Percentiles rank a stretch among this genome's conserved stretches.
phyloP scores from a whole-genome alignment of 371 early-diverging fungal genomes.

The Mucor plumbeus region DNA sequence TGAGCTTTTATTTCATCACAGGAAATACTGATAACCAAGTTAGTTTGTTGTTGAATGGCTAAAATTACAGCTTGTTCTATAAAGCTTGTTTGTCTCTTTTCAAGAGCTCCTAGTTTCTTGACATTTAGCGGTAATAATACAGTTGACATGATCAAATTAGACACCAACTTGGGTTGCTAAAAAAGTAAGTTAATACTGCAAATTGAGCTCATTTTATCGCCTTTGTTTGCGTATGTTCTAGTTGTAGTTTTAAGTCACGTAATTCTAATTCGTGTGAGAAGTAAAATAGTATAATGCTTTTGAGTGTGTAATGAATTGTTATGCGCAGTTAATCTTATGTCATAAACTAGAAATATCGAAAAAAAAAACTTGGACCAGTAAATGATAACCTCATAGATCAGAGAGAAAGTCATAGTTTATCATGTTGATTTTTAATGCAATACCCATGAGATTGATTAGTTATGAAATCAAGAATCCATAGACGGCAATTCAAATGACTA shows the following conservation, averaged over 20 bases:
- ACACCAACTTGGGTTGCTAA: neutral
- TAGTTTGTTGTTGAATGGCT: constrained; percentile 12
- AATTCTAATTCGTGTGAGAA: constrained; percentile 4
- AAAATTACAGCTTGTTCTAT: constrained; percentile 15
- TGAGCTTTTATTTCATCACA: constrained; percentile 25
- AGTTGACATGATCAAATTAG: neutral
- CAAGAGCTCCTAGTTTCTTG: neutral
- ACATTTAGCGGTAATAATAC: constrained; percentile 17
- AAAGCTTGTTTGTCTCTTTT: constrained; percentile 8
- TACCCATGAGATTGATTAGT: neutral
- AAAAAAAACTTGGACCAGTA: neutral
- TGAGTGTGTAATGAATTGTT: too few relatives aligned
- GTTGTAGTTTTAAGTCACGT: neutral
- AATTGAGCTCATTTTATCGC: neutral
- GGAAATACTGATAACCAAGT: constrained; percentile 18
- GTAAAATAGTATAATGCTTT: neutral
- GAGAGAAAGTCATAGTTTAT: neutral
- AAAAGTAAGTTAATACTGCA: too few relatives aligned
- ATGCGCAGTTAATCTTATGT: too few relatives aligned
- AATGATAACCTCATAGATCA: neutral
- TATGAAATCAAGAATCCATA: neutral
- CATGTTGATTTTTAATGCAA: neutral
- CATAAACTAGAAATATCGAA: too few relatives aligned
- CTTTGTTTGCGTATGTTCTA: too few relatives aligned
- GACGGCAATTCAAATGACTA: constrained; percentile 10